Base-by-base conservation (phyloP, 2,329 filamentous ascomycete genomes). In the Aspergillus nomiae region DNA sequence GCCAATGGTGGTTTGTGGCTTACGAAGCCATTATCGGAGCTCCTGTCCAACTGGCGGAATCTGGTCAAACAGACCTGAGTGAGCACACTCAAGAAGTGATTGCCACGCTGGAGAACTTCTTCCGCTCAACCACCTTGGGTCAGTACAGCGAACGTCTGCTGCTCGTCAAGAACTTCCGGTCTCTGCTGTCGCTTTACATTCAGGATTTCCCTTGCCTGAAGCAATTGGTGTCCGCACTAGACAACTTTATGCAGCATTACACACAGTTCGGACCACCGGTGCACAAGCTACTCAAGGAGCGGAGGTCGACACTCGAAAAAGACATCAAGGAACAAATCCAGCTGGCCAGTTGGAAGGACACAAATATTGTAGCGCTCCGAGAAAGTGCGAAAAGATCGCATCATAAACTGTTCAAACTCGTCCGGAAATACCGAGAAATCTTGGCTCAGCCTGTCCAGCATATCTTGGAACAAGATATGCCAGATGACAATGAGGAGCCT, bases 261-360 rank as follows among this genome's bases (percentile, higher is more conserved):
- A 79, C 83, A 38, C 87, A 91, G 36, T 96, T 92, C 70, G 86
- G 90, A 72, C 82, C 83, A 62, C 80, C 86, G 6, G 87, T 94
- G 9, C 79, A 84, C 14, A 89, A 92, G 65, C 80, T 84, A 1
- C 84, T 97, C 41, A 80, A 81, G 24, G 87, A 86, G 51, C 91
- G 89, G n/a, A 87, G 92, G 60, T 81, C 84, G 8, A 83, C 85
- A 0, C 84, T 98, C n/a, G 94, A 98, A 76, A 97, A 93, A 78
- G 89, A 92, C 62, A 92, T 98, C 85, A 94, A 91, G 74, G 92
- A 98, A 69, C 89, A 97, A n/a, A 86, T 99, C 19, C 87, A 96
- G 58, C 82, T 99, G 70, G 93, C 94, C 9, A 97, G 93, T 77
- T 99, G 96, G 96, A 97, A 96, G 76, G 95, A 99, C 70, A 97